phyloP scores from a whole-genome alignment of 257 asterid genomes.

The Petunia axillaris region DNA sequence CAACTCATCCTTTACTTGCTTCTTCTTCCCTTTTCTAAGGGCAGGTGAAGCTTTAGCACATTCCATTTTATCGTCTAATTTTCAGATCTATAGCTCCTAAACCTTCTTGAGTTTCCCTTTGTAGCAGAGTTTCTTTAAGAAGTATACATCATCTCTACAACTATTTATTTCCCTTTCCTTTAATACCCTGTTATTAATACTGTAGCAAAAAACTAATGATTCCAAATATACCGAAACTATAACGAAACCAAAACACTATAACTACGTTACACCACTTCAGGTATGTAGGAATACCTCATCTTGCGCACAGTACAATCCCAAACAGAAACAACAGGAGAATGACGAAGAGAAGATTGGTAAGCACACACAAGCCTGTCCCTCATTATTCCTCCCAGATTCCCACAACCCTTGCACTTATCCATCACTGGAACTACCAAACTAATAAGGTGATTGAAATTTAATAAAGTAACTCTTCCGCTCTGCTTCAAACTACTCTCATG shows the following conservation, averaged over 20 bases:
- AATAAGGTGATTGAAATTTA: conserved; percentile 29
- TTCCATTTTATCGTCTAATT: conserved; percentile 53
- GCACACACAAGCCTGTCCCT: conserved; percentile 43
- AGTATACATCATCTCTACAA: conserved; percentile 46
- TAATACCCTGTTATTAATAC: conserved; percentile 41
- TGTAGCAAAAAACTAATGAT: conserved; percentile 13
- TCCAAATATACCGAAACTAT: not conserved
- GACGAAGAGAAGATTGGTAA: conserved; percentile 70
- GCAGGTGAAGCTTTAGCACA: conserved; percentile 59
- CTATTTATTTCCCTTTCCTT: conserved; percentile 33
- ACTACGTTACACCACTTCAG: conserved; percentile 90
- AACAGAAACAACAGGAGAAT: conserved; percentile 75
- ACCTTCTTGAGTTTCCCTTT: conserved; percentile 29
- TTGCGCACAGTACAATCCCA: conserved; percentile 95
- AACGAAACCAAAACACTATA: not conserved
- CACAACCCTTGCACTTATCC: conserved; percentile 49
- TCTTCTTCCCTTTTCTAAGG: conserved; percentile 82
- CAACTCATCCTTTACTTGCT: conserved; percentile 86
- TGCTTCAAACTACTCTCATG: conserved; percentile 55
- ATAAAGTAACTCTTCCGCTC: not conserved
- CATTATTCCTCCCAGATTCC: conserved; percentile 56
- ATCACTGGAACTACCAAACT: conserved; percentile 32
- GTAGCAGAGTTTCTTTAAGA: conserved; percentile 39
- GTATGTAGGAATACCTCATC: conserved; percentile 89
- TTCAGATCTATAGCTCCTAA: conserved; percentile 21